Evolutionary conservation across 2,329 filamentous ascomycete genomes (phyloP).

Genomic region (Colletotrichum aenigma): DNA sequence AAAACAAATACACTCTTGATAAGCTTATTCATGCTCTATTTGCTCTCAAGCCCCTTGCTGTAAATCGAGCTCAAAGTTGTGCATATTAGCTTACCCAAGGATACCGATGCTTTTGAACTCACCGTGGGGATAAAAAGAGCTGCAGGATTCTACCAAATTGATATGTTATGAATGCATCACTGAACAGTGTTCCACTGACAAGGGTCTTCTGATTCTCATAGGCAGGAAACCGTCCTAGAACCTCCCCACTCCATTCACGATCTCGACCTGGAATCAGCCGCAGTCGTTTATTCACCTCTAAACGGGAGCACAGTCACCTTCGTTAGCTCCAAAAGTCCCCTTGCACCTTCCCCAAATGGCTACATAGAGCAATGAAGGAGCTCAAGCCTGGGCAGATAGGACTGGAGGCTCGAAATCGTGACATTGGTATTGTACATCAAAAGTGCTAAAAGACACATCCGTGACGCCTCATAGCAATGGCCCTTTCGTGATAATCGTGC

Average conservation of each 20-base stretch:
- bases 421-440: not conserved
- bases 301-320: not conserved
- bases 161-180: fast-evolving
- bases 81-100: too few relatives aligned
- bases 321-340: not conserved
- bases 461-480: not conserved
- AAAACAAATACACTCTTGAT: too few relatives aligned
- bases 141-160: fast-evolving
- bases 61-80: too few relatives aligned
- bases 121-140: too few relatives aligned
- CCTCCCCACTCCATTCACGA: not conserved
- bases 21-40: too few relatives aligned
- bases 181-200: not conserved
- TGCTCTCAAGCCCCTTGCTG: too few relatives aligned
- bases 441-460: not conserved
- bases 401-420: not conserved
- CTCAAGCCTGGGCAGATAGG: not conserved
- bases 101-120: too few relatives aligned
- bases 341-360: not conserved
- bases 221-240: not conserved
- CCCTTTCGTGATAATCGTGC: not conserved
- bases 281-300: not conserved
- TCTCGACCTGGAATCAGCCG: not conserved
- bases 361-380: not conserved
- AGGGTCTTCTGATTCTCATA: not conserved